Evolutionary conservation across 208 protist genomes (phyloP).

Genomic region (Vickermania ingenoplastis): DNA sequence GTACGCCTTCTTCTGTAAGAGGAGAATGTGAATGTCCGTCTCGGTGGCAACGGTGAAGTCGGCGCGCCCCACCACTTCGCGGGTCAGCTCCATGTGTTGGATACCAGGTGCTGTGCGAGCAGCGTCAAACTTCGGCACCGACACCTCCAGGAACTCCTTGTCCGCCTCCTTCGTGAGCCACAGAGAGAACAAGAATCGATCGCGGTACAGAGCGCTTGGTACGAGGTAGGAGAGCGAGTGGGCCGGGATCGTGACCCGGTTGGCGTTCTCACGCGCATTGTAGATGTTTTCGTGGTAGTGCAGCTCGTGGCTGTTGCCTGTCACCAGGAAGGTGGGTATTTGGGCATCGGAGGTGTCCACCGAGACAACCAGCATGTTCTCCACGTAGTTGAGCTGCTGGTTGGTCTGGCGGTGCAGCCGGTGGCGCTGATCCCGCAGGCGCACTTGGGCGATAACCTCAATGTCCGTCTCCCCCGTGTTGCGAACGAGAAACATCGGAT

Average conservation of each 20-base stretch:
- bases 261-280: conserved; percentile 49
- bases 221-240: conserved; percentile 72
- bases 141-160: conserved; percentile 23
- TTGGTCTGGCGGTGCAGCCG: conserved; percentile 49
- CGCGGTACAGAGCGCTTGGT: conserved; percentile 49
- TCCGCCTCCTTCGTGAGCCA: conserved; percentile 37
- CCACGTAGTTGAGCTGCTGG: conserved; percentile 61
- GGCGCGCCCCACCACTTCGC: conserved; percentile 45
- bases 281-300: conserved; percentile 55
- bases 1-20: conserved; percentile 66
- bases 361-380: conserved; percentile 46
- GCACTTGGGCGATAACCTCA: conserved; percentile 61
- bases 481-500: conserved; percentile 37
- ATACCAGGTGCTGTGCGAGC: conserved; percentile 58
- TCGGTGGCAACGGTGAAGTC: conserved; percentile 69
- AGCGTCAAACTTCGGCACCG: conserved; percentile 11
- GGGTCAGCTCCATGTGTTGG: conserved; percentile 42
- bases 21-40: conserved; percentile 63
- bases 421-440: conserved; percentile 71
- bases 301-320: conserved; percentile 64
- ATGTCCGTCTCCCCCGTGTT: conserved; percentile 42
- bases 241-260: conserved; percentile 53
- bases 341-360: conserved; percentile 22
- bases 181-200: conserved; percentile 77
- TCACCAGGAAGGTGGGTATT: conserved; percentile 70